Conservation (phyloP, 345 rosid genomes). For the Raphanus raphanistrum region DNA sequence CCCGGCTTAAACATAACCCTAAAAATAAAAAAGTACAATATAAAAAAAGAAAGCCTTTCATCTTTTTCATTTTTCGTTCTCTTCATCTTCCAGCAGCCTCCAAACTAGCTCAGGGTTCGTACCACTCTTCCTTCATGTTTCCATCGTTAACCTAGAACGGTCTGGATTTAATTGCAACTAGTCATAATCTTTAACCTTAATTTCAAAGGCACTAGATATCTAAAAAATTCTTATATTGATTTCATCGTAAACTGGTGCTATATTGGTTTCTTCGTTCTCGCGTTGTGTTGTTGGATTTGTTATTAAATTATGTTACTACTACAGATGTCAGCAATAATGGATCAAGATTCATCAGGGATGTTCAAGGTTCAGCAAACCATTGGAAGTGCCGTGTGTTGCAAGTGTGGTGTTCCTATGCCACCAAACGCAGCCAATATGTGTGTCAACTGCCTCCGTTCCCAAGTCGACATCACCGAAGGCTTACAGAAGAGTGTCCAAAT, state of each 20-base stretch:
- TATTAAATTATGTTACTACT: too few relatives aligned
- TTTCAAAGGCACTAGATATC: neutral
- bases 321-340: slow-evolving; percentile 41
- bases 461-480: slow-evolving; percentile 67
- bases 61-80: neutral
- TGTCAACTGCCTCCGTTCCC: slow-evolving; percentile 54
- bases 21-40: neutral
- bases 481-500: slow-evolving; percentile 50
- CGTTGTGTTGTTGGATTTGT: too few relatives aligned
- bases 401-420: slow-evolving; percentile 57
- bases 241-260: too few relatives aligned
- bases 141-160: neutral
- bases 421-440: slow-evolving; percentile 69
- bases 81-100: neutral
- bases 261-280: too few relatives aligned
- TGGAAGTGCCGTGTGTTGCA: slow-evolving; percentile 55
- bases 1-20: neutral
- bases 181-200: neutral
- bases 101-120: neutral
- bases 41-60: neutral
- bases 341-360: slow-evolving; percentile 47
- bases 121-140: neutral
- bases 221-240: neutral
- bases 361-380: slow-evolving; percentile 52
- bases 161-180: neutral